These are phyloP conservation scores for Selaginella moellendorffii DNA, from an alignment of 75 land plant genomes.

Conservation along the genomic window DNA sequence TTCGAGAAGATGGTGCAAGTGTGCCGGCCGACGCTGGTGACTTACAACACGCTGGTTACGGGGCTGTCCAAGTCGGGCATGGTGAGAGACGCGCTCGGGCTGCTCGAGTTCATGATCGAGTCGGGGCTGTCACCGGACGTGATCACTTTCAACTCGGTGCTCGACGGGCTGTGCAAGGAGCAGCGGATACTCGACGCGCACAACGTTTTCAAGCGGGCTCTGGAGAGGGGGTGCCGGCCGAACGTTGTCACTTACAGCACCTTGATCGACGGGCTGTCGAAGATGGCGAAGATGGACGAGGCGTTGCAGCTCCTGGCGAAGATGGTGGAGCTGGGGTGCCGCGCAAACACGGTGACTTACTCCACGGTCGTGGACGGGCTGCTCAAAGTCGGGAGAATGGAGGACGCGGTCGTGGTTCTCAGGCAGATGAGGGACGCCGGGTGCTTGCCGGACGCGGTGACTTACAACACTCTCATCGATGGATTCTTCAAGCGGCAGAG, in stretches of 20 bases:
- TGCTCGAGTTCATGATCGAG: slow-evolving; percentile 15
- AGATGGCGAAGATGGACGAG: not conserved
- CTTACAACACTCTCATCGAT: slow-evolving; percentile 16
- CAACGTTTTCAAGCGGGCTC: not conserved
- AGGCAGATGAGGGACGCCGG: slow-evolving; percentile 1
- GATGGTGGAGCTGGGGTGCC: not conserved
- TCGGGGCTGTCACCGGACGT: not conserved
- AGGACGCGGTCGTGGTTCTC: slow-evolving; percentile 11
- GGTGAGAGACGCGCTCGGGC: slow-evolving; percentile 21
- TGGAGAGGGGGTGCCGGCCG: not conserved
- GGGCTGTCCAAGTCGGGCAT: slow-evolving; percentile 20
- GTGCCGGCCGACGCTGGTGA: slow-evolving; percentile 11
- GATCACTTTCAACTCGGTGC: not conserved
- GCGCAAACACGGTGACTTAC: slow-evolving; percentile 11
- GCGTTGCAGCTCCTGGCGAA: slow-evolving; percentile 6
- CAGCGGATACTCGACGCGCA: not conserved
- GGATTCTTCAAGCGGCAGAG: slow-evolving; percentile 13
- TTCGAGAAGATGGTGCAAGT: not conserved
- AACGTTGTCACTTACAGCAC: slow-evolving; percentile 6
- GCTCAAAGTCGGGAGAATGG: slow-evolving; percentile 13
- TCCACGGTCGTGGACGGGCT: slow-evolving; percentile 15
- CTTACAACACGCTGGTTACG: slow-evolving; percentile 10
- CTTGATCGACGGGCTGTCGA: slow-evolving; percentile 2
- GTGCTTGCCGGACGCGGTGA: slow-evolving; percentile 9
- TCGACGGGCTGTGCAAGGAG: not conserved